Base-by-base conservation (phyloP, 2,329 filamentous ascomycete genomes). In the Phoma herbarum region DNA sequence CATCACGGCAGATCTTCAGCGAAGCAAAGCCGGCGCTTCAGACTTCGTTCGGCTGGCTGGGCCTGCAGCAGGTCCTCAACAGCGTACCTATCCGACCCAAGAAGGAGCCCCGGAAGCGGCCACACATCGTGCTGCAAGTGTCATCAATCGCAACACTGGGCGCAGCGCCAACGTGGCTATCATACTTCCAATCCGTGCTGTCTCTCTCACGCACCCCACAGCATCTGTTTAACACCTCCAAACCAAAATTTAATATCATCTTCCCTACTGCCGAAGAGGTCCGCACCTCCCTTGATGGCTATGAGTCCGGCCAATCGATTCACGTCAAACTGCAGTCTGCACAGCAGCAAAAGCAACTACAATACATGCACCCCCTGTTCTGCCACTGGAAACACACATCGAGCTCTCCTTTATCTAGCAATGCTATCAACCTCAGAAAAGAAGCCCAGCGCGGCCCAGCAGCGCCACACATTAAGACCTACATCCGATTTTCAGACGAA, bases 401-500 rank as follows among this genome's bases (percentile, higher is more conserved):
- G n/a, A n/a, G n/a, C 18, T 35, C 45, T 11, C 14, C 48, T 14
- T 14, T 11, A 4, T 37, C 44, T 59, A 5, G 60, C 14, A 4
- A 33, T 11, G n/a, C 1, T 10, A 48, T 14, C 7, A n/a, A 52
- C 23, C 1, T 22, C 10, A 47, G 29, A 12, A 47, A 41, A 22
- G 47, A 70, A 59, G 76, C 77, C 7, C 54, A 70, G 3, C 70
- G 77, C n/a, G 67, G 68, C 16, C 83, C 86, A 28, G 92, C 92
- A 18, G 91, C 92, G 0, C 93, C 93, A 0, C 93, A 97, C 67
- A 90, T 96, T 73, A 97, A 97, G 75, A 96, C 92, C 0, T 97
- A 95, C 69, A 87, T 93, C 43, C 86, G 90, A 4, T 93, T 84
- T 67, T 57, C 53, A n/a, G 73, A 81, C 48, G 31, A 51, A 1